phyloP scores from a whole-genome alignment of 2,329 filamentous ascomycete species.

The Microcyclospora pomicola region DNA sequence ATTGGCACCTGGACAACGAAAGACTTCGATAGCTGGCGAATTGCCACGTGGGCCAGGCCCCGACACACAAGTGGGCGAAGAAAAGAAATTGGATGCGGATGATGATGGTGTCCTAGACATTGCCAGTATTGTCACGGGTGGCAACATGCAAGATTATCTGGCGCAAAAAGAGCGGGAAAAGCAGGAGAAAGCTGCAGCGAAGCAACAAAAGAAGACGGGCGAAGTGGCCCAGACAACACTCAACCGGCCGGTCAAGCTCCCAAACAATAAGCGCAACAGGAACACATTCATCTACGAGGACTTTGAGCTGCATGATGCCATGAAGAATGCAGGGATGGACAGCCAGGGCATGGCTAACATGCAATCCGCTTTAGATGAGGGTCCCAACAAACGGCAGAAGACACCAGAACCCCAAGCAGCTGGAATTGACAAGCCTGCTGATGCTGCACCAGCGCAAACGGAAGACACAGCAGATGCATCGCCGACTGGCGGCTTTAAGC shows the following conservation, averaged over 20 bases:
- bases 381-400: conserved; percentile 27
- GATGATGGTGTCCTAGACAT: conserved; percentile 70
- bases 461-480: conserved; percentile 13
- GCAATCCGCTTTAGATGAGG: conserved; percentile 38
- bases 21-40: conserved; percentile 28
- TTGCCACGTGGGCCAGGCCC: conserved; percentile 40
- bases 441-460: conserved; percentile 11
- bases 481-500: conserved; percentile 24
- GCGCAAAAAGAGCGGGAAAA: conserved; percentile 75
- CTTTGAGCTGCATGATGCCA: conserved; percentile 39
- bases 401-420: conserved; percentile 23
- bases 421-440: conserved; percentile 22
- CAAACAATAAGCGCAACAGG: conserved; percentile 57
- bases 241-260: conserved; percentile 46
- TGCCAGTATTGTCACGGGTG: conserved; percentile 69
- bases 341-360: conserved; percentile 35
- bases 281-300: conserved; percentile 66
- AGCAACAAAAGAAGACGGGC: conserved; percentile 36
- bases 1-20: conserved; percentile 29
- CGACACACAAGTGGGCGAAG: conserved; percentile 41
- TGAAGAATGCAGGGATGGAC: conserved; percentile 37
- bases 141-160: conserved; percentile 61
- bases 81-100: conserved; percentile 34
- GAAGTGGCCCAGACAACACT: conserved; percentile 43
- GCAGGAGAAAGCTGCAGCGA: conserved; percentile 46